phyloP scores from a whole-genome alignment of 805 yeast genomes.

The Candida cerambycidarum region DNA sequence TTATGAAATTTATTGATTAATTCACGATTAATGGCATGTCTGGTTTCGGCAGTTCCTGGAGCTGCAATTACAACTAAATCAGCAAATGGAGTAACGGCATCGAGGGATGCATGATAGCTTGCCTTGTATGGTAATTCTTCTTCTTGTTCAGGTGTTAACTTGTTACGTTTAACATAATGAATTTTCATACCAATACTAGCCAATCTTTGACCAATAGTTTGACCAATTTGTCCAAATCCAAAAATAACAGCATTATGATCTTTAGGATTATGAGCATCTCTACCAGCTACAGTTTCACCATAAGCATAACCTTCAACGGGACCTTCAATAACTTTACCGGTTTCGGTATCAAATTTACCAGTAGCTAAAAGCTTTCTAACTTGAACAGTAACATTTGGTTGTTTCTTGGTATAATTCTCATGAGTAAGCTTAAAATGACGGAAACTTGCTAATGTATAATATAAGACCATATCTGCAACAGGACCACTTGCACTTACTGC shows the following conservation, averaged over 20 bases:
- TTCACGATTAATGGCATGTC: slow-evolving; percentile 50
- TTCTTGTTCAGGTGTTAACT: slow-evolving; percentile 34
- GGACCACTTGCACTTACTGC: slow-evolving; percentile 59
- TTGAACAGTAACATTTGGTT: slow-evolving; percentile 46
- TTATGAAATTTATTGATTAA: slow-evolving; percentile 48
- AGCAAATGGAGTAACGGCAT: slow-evolving; percentile 35
- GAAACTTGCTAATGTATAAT: slow-evolving; percentile 57
- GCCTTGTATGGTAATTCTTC: slow-evolving; percentile 44
- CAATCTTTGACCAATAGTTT: slow-evolving; percentile 57
- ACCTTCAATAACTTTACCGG: slow-evolving; percentile 24
- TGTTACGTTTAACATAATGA: slow-evolving; percentile 57
- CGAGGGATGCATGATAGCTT: slow-evolving; percentile 36
- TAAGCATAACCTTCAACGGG: slow-evolving; percentile 27
- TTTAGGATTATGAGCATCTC: slow-evolving; percentile 47
- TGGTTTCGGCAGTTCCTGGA: slow-evolving; percentile 62
- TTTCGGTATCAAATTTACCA: slow-evolving; percentile 32
- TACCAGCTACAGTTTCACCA: slow-evolving; percentile 49
- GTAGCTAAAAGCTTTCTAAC: slow-evolving; percentile 40
- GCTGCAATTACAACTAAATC: slow-evolving; percentile 67
- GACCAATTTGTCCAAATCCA: slow-evolving; percentile 79
- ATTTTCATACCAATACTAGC: slow-evolving; percentile 62
- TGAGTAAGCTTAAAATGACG: slow-evolving; percentile 31
- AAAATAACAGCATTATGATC: slow-evolving; percentile 62
- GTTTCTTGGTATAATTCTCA: slow-evolving; percentile 33
- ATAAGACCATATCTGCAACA: slow-evolving; percentile 72